Evolutionary conservation across 2,329 filamentous ascomycete genomes (phyloP), one percentile per base, ranked within the genome.

Genomic region (Aureobasidium sp.): DNA sequence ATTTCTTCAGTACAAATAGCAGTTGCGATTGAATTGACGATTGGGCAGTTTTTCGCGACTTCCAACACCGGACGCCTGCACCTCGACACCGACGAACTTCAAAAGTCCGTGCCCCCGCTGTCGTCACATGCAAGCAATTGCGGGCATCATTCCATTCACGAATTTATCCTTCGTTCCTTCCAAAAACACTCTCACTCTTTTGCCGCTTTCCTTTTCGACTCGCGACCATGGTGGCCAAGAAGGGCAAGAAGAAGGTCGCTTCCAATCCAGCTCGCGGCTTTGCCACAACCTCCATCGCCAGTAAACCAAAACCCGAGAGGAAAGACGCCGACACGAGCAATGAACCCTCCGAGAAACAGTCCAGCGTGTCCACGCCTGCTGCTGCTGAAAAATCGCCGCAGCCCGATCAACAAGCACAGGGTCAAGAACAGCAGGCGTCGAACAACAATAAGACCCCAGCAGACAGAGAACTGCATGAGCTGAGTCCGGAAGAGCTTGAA

Each of bases 201-300:
- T 27, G 9, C 30, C 13, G 21, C 41, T 37, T 27, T 29, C 30
- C 16, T 39, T 39, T 49, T 16, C 36, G 34, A 10, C 25, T 42
- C 27, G 45, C 57, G 6, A 45, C 13, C 30, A 61, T 61, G 59
- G 59, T 55, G 34, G 49, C 59, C 16, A 73, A 79, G 65, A 89
- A 90, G 76, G 96, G 96, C 78, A 96, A 97, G 79, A 95, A 91
- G 81, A 97, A 97, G 83, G 82, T 89, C 61, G 84, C 85, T 30
- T 84, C 87, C 37, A 97, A 97, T 75, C 90, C 92, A 63, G 91
- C 91, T 42, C 83, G 94, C 74, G 94, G 92, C 21, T 96, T 97
- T 77, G 91, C 93, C 66, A 99, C 94, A 5, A 95, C 90, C 13
- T 97, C 93, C 1, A 83, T 96, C 63, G 90, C 91, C 48, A 81